phyloP scores from a whole-genome alignment of 139 green algal genomes.

The Chlorella sp. region DNA sequence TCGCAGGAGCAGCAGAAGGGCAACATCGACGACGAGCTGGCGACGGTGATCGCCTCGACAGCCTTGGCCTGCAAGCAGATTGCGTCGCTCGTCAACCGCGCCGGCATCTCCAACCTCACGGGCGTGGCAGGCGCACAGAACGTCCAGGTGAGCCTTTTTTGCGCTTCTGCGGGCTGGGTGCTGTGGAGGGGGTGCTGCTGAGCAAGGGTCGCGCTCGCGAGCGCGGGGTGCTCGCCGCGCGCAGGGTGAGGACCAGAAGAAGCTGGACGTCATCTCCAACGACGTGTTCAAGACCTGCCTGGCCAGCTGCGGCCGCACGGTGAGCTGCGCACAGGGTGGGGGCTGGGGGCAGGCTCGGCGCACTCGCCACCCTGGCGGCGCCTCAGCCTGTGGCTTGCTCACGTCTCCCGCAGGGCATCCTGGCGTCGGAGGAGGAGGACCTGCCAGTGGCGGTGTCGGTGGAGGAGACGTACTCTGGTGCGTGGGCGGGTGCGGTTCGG shows the following conservation, averaged over 20 bases:
- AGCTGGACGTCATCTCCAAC: conserved; percentile 99
- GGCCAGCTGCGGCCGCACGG: conserved; percentile 62
- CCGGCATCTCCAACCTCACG: conserved; percentile 92
- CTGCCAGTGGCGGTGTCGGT: conserved; percentile 85
- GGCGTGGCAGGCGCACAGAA: conserved; percentile 66
- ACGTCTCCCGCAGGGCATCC: conserved; percentile 66
- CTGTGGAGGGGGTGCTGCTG: too few species aligned
- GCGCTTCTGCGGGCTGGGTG: too few species aligned
- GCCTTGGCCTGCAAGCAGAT: conserved; percentile 98
- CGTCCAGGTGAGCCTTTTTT: conserved; percentile 41
- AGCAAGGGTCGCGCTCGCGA: too few species aligned
- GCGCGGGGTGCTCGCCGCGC: too few species aligned
- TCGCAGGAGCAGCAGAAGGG: conserved; percentile 71
- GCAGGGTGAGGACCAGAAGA: conserved; percentile 99
- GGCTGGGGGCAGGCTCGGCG: too few species aligned
- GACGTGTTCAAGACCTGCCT: conserved; percentile 95
- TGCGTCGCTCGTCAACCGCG: conserved; percentile 80
- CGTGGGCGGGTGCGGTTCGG: too few species aligned
- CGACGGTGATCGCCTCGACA: conserved; percentile 90
- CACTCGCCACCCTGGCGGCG: too few species aligned
- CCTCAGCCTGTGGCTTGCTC: too few species aligned
- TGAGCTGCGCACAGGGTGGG: too few species aligned
- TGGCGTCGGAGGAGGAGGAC: conserved; percentile 98
- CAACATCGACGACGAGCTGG: conserved; percentile 86
- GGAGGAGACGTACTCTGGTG: conserved; percentile 85